Conservation (phyloP, 2,329 filamentous ascomycete genomes). For the Fusarium annulatum region DNA sequence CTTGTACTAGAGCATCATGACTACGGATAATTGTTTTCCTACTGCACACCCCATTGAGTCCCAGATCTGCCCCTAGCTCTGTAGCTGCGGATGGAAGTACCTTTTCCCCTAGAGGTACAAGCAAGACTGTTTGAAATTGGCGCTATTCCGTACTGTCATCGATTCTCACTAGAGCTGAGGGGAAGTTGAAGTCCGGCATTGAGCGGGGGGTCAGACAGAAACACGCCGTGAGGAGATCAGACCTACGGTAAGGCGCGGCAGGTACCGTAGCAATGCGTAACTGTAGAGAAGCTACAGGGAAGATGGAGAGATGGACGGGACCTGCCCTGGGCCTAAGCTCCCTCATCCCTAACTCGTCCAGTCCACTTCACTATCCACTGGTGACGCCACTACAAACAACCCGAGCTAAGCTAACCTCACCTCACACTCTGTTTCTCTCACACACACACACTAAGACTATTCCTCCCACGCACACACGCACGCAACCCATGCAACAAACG, state of each 20-base stretch:
- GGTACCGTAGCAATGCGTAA: conserved; percentile 19
- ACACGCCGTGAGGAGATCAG: conserved; percentile 23
- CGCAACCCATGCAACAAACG: conserved; percentile 2
- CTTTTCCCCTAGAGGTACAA: conserved; percentile 38
- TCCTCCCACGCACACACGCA: conserved; percentile 9
- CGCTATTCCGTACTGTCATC: conserved; percentile 28
- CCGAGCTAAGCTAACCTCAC: conserved; percentile 27
- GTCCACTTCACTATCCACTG: conserved; percentile 8
- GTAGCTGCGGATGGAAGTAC: conserved; percentile 42
- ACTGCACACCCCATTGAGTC: conserved; percentile 6
- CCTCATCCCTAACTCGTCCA: neutral
- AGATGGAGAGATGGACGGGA: conserved; percentile 12
- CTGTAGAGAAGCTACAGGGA: neutral
- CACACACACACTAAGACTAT: conserved; percentile 10
- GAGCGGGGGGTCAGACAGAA: conserved; percentile 28
- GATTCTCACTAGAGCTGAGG: conserved; percentile 30
- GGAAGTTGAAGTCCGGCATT: conserved; percentile 31
- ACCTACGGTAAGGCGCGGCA: conserved; percentile 20
- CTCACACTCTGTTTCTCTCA: conserved; percentile 4
- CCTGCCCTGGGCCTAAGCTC: conserved; percentile 23
- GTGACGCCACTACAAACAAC: conserved; percentile 36
- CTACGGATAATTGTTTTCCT: conserved; percentile 6
- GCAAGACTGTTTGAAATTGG: conserved; percentile 32
- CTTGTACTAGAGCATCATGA: conserved; percentile 5
- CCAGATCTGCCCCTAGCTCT: conserved; percentile 8